phyloP scores from a whole-genome alignment of 345 rosid species.

The Eucalyptus curtisii region DNA sequence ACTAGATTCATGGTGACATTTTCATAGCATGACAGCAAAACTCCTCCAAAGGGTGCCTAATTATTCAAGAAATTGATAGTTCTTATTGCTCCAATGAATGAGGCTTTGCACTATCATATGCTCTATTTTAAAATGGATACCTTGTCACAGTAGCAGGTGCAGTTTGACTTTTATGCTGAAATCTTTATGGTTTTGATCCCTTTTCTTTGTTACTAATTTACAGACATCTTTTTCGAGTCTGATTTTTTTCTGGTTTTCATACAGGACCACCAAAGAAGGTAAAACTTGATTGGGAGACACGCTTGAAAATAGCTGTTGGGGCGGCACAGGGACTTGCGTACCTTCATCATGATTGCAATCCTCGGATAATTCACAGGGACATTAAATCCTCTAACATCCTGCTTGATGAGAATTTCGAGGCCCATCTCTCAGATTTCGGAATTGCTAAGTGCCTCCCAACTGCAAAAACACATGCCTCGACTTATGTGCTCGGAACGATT shows the following conservation, averaged over 20 bases:
- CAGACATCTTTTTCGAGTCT: neutral
- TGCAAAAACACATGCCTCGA: slow-evolving; percentile 66
- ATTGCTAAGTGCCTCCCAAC: slow-evolving; percentile 80
- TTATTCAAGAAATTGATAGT: neutral
- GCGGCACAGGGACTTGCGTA: slow-evolving; percentile 94
- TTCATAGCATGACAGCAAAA: neutral
- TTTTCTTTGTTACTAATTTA: neutral
- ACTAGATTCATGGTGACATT: neutral
- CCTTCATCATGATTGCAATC: slow-evolving; percentile 96
- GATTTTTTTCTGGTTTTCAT: neutral
- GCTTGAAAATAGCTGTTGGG: slow-evolving; percentile 81
- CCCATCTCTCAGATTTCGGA: slow-evolving; percentile 88
- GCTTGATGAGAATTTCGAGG: slow-evolving; percentile 74
- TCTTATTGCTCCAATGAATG: neutral
- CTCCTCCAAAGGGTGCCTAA: neutral
- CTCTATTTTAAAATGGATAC: neutral
- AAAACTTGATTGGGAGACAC: slow-evolving; percentile 90
- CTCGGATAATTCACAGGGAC: slow-evolving; percentile 84
- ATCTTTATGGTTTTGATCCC: neutral
- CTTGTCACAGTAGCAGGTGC: neutral
- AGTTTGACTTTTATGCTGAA: neutral
- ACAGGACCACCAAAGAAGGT: slow-evolving; percentile 72
- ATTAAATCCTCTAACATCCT: slow-evolving; percentile 90
- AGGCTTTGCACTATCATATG: neutral
- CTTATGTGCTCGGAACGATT: slow-evolving; percentile 80